phyloP scores from a whole-genome alignment of 2,329 filamentous ascomycete genomes.

The Ophiostoma australiae region DNA sequence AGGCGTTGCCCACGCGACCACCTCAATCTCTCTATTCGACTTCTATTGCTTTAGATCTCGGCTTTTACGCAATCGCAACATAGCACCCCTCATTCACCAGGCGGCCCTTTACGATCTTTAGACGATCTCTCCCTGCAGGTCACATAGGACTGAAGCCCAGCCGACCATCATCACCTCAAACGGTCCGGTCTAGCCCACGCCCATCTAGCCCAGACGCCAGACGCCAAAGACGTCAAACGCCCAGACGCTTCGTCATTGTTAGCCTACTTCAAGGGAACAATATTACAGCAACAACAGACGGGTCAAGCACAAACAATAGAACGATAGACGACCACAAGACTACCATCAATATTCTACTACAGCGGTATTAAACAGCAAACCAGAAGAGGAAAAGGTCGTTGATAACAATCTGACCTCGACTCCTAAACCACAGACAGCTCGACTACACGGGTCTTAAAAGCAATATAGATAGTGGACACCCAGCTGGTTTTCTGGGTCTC shows the following conservation, averaged over 20 bases:
- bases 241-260: conserved; percentile 14
- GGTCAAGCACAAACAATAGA: background rate
- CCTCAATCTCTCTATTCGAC: background rate
- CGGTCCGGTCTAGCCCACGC: conserved; percentile 24
- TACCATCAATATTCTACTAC: background rate
- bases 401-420: background rate
- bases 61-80: background rate
- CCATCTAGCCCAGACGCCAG: conserved; percentile 14
- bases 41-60: background rate
- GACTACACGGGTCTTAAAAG: background rate
- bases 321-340: background rate
- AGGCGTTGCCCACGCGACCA: conserved; percentile 15
- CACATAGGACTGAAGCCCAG: background rate
- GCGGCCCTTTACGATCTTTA: background rate
- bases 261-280: conserved; percentile 1
- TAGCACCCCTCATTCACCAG: background rate
- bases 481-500: conserved; percentile 18
- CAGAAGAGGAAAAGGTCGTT: background rate
- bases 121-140: background rate
- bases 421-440: background rate
- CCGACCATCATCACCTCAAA: background rate
- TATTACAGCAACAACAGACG: background rate
- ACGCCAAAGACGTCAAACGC: conserved; percentile 16
- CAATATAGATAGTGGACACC: conserved; percentile 23
- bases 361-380: background rate